Percentiles rank a stretch among this genome's conserved stretches.
Conservation (phyloP, 176 grass and related monocot species). For the Eleusine indica region DNA sequence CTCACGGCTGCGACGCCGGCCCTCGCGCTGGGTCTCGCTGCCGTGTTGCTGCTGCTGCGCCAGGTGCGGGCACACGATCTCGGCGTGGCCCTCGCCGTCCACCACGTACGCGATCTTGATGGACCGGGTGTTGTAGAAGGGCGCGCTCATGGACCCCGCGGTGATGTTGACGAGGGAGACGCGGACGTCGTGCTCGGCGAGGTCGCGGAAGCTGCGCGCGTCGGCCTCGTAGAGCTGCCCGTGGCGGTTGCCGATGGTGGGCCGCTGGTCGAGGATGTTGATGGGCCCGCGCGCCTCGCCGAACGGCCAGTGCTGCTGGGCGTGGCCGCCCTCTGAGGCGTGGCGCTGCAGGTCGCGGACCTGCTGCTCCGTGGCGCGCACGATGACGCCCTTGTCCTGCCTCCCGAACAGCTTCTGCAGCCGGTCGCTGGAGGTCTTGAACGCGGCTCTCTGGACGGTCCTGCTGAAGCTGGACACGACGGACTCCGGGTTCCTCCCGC, state of each 20-base stretch:
- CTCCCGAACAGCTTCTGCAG: conserved; percentile 48
- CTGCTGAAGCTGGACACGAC: conserved; percentile 58
- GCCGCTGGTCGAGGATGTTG: conserved; percentile 65
- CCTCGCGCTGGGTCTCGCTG: conserved; percentile 21
- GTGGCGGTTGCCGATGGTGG: conserved; percentile 57
- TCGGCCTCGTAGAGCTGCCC: conserved; percentile 76
- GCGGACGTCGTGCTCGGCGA: conserved; percentile 57
- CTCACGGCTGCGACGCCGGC: not conserved
- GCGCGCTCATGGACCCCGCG: conserved; percentile 72
- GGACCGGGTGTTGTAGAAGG: conserved; percentile 61
- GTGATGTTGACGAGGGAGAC: conserved; percentile 69
- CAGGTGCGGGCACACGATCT: conserved; percentile 83
- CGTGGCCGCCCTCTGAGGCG: conserved; percentile 40
- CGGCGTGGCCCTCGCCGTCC: conserved; percentile 43
- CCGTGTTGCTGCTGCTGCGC: not conserved
- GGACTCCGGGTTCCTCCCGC: conserved; percentile 60
- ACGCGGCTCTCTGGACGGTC: conserved; percentile 57
- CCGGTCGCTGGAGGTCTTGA: conserved; percentile 51
- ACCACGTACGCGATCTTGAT: conserved; percentile 60
- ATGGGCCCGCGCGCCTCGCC: conserved; percentile 45
- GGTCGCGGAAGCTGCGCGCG: conserved; percentile 52
- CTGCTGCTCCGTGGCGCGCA: conserved; percentile 71
- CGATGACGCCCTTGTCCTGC: conserved; percentile 41
- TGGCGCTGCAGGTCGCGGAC: conserved; percentile 50
- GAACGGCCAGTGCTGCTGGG: conserved; percentile 45